Conservation (phyloP, 2,329 filamentous ascomycete genomes). For the Xylaria arbuscula region DNA sequence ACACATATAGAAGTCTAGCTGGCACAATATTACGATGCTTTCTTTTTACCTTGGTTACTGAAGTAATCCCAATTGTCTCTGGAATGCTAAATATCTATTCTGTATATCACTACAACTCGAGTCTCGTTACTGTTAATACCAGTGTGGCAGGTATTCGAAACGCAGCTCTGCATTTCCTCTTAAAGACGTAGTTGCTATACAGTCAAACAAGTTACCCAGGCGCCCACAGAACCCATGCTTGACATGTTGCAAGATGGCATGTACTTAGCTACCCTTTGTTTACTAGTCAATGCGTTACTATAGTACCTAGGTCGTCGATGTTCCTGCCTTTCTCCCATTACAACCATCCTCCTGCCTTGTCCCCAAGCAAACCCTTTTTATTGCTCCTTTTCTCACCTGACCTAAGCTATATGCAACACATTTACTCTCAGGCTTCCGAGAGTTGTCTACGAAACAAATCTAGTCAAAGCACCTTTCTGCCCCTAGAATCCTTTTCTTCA, state of each 20-base stretch:
- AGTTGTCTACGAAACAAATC: not conserved
- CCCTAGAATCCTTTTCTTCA: not conserved
- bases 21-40: not conserved
- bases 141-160: no score
- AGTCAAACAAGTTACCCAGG: no score
- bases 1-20: conserved; percentile 8
- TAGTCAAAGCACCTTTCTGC: not conserved
- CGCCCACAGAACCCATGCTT: no score
- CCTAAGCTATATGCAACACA: not conserved
- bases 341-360: not conserved
- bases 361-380: not conserved
- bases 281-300: no score
- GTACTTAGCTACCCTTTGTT: no score
- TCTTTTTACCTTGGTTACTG: not conserved
- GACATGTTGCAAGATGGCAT: no score
- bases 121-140: no score
- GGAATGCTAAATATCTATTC: no score
- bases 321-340: not conserved
- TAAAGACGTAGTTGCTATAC: no score
- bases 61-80: no score
- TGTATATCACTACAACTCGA: no score
- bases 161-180: no score
- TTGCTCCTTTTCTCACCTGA: not conserved
- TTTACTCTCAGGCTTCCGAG: not conserved
- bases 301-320: not conserved